Evolutionary conservation across 352 stramenopile genomes (phyloP).

Genomic region (Phytophthora quininea): DNA sequence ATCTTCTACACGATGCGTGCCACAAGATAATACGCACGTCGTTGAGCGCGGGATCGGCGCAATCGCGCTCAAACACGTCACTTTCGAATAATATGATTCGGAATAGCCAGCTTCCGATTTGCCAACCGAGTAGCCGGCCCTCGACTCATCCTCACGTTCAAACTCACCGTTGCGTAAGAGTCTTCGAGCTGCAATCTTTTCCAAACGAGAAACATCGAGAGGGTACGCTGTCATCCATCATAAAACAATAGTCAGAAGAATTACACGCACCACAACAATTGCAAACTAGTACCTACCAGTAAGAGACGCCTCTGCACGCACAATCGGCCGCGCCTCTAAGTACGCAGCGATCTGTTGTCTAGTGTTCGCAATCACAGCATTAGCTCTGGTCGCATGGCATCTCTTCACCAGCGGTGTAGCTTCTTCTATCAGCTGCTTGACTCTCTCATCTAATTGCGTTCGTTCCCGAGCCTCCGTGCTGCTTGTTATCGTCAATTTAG

Average conservation of each 20-base stretch:
- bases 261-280: background rate
- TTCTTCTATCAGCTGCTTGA: conserved; percentile 48
- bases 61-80: conserved; percentile 53
- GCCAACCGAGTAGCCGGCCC: conserved; percentile 51
- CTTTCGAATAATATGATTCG: conserved; percentile 36
- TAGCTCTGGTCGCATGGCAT: conserved; percentile 33
- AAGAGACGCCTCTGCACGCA: conserved; percentile 32
- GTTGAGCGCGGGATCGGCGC: conserved; percentile 60
- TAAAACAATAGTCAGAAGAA: conserved; percentile 1
- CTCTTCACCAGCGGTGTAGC: conserved; percentile 43
- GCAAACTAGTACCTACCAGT: conserved; percentile 18
- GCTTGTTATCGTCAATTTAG: conserved; percentile 28
- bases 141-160: conserved; percentile 15
- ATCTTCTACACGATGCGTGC: conserved; percentile 67
- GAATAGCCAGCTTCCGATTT: conserved; percentile 47
- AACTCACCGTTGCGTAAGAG: conserved; percentile 45
- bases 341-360: conserved; percentile 51
- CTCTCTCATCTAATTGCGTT: conserved; percentile 34
- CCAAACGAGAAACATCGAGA: conserved; percentile 45
- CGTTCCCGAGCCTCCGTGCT: conserved; percentile 13
- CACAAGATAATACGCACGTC: conserved; percentile 60
- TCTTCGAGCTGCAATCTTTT: conserved; percentile 51
- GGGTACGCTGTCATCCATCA: conserved; percentile 16
- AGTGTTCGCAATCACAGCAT: conserved; percentile 43
- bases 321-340: conserved; percentile 29